Evolutionary conservation across 1,284 basidiomycete species (phyloP).

Genomic region (Prillingera fragicola): DNA sequence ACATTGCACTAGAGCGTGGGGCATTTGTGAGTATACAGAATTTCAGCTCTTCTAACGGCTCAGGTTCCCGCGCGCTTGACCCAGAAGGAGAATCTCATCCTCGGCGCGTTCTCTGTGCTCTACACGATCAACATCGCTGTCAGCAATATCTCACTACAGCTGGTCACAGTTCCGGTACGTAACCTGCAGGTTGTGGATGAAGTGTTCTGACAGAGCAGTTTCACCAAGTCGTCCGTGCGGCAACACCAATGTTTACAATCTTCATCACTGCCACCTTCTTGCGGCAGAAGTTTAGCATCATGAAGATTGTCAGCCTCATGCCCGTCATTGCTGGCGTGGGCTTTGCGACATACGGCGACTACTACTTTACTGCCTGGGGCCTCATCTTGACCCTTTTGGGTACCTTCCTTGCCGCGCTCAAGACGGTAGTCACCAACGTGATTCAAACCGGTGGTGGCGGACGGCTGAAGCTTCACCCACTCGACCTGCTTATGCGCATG

Average conservation of each 20-base stretch:
- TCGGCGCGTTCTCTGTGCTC: conserved; percentile 73
- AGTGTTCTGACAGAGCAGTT: conserved; percentile 56
- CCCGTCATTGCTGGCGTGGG: conserved; percentile 88
- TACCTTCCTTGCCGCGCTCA: conserved; percentile 79
- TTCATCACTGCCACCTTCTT: conserved; percentile 58
- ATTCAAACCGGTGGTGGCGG: conserved; percentile 55
- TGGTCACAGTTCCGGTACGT: conserved; percentile 85
- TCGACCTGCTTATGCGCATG: conserved; percentile 77
- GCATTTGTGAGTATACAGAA: conserved; percentile 55
- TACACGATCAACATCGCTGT: conserved; percentile 90
- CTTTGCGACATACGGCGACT: conserved; percentile 90
- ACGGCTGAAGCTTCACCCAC: conserved; percentile 58
- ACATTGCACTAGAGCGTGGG: conserved; percentile 58
- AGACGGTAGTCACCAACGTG: conserved; percentile 82
- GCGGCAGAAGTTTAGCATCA: conserved; percentile 44
- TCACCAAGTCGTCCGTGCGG: conserved; percentile 89
- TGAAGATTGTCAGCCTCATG: conserved; percentile 67
- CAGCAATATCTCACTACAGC: conserved; percentile 76
- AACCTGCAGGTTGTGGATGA: neutral
- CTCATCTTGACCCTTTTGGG: conserved; percentile 79
- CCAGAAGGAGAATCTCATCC: conserved; percentile 57
- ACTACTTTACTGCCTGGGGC: conserved; percentile 75
- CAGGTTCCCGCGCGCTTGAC: conserved; percentile 56
- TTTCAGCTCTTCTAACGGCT: conserved; percentile 1
- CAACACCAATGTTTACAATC: conserved; percentile 84